A percentile compares a stretch with the other conserved stretches of the same genome.
These are phyloP conservation scores for Protomyces pachydermus DNA, from an alignment of 1,139 yeast species.

Conservation along the genomic window DNA sequence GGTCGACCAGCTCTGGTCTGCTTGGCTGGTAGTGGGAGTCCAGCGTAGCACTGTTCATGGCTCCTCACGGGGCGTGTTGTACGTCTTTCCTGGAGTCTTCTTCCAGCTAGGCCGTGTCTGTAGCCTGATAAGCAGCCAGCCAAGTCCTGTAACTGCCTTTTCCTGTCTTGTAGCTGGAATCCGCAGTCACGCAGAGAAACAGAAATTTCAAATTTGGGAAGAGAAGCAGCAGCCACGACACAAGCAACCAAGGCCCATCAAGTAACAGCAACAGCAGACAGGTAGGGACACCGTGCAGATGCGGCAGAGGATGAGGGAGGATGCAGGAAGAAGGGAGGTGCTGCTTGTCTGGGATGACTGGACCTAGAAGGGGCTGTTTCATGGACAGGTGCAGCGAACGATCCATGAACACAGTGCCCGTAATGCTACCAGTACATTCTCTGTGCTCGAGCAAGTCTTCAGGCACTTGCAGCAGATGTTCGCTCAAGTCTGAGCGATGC, in stretches of 20 bases:
- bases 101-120: neutral
- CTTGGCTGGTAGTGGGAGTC: slow-evolving; percentile 5
- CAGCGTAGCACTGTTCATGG: neutral
- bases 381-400: too few relatives aligned
- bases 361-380: too few relatives aligned
- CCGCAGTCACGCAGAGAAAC: neutral
- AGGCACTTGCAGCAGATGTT: too few relatives aligned
- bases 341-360: too few relatives aligned
- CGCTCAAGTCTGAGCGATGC: too few relatives aligned
- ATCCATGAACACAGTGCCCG: too few relatives aligned
- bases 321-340: too few relatives aligned
- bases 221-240: neutral
- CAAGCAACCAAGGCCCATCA: neutral
- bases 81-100: neutral
- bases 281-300: neutral
- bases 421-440: too few relatives aligned
- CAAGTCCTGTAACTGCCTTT: too few relatives aligned
- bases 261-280: neutral
- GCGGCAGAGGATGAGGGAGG: too few relatives aligned
- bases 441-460: too few relatives aligned
- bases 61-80: neutral
- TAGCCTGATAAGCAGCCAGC: too few relatives aligned
- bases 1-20: slow-evolving; percentile 23
- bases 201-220: neutral
- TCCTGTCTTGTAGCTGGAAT: neutral